A percentile compares a stretch with the other conserved stretches of the same genome.
These are phyloP conservation scores for Plasmodium sp. DNA, from an alignment of 169 alveolate species.

Conservation along the genomic window DNA sequence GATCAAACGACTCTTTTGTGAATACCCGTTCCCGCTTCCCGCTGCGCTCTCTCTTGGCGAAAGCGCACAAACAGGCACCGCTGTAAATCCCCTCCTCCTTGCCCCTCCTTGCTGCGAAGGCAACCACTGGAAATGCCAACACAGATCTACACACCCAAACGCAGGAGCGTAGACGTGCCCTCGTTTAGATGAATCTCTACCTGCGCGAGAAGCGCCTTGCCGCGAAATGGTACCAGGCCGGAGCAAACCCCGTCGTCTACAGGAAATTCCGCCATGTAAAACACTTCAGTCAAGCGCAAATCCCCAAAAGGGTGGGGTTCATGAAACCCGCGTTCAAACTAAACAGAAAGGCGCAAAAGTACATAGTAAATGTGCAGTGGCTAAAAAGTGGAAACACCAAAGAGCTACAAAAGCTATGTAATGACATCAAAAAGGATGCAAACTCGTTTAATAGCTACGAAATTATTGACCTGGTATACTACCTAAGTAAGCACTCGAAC, in stretches of 20 bases:
- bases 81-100: background rate
- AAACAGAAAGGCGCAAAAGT: constrained; percentile 70
- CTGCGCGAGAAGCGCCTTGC: constrained; percentile 5
- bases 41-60: too few relatives aligned
- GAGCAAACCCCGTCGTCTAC: background rate
- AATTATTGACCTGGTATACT: constrained; percentile 50
- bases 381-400: constrained; percentile 45
- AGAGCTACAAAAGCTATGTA: constrained; percentile 64
- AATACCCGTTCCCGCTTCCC: background rate
- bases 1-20: background rate
- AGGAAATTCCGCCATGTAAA: constrained; percentile 23
- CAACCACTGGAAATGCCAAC: background rate
- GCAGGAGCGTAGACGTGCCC: background rate
- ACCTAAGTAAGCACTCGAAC: constrained; percentile 44
- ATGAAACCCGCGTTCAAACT: constrained; percentile 66
- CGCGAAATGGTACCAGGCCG: background rate
- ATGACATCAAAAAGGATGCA: constrained; percentile 63
- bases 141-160: background rate
- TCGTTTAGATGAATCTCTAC: constrained; percentile 3
- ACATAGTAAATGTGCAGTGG: constrained; percentile 72
- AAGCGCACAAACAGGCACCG: background rate
- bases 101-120: background rate
- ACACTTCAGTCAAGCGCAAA: constrained; percentile 12
- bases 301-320: constrained; percentile 72
- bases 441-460: constrained; percentile 56